Percentiles rank a stretch among this genome's conserved stretches.
phyloP scores from a whole-genome alignment of 1,284 basidiomycete genomes.

The Fistulina hepatica region DNA sequence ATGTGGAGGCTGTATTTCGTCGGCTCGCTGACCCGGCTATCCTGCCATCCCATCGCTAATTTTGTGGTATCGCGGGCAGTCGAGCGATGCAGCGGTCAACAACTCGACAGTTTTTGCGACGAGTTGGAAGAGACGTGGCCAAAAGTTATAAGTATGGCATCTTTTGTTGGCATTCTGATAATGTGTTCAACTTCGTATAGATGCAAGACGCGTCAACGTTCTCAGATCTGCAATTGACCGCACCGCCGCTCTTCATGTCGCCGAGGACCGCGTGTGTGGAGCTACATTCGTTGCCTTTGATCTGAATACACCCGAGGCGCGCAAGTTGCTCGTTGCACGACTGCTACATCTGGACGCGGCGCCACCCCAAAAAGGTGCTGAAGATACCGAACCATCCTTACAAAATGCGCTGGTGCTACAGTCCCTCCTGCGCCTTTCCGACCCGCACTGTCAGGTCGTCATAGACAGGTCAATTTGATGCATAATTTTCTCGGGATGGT shows the following conservation, averaged over 20 bases:
- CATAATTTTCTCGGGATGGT: neutral
- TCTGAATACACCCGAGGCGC: conserved; percentile 29
- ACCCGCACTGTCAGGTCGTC: conserved; percentile 55
- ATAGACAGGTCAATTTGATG: conserved; percentile 47
- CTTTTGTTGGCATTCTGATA: neutral
- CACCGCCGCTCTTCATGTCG: conserved; percentile 34
- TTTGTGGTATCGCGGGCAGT: conserved; percentile 80
- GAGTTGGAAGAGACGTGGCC: conserved; percentile 49
- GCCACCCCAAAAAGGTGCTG: conserved; percentile 16
- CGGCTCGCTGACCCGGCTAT: conserved; percentile 59
- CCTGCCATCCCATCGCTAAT: conserved; percentile 82
- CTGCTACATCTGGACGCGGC: conserved; percentile 51
- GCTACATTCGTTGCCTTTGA: conserved; percentile 26
- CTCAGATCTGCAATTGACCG: conserved; percentile 66
- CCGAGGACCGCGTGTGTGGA: conserved; percentile 34
- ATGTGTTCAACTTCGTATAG: conserved; percentile 42
- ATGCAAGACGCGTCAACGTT: conserved; percentile 32
- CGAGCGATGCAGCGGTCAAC: conserved; percentile 41
- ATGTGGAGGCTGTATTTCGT: conserved; percentile 75
- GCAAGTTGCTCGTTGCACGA: conserved; percentile 46
- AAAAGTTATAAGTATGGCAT: conserved; percentile 34
- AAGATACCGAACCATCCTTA: conserved; percentile 28
- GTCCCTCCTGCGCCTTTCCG: conserved; percentile 58
- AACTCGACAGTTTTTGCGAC: conserved; percentile 34
- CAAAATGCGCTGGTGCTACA: conserved; percentile 79